Evolutionary conservation across 345 rosid genomes (phyloP).

Genomic region (Brassica juncea): DNA sequence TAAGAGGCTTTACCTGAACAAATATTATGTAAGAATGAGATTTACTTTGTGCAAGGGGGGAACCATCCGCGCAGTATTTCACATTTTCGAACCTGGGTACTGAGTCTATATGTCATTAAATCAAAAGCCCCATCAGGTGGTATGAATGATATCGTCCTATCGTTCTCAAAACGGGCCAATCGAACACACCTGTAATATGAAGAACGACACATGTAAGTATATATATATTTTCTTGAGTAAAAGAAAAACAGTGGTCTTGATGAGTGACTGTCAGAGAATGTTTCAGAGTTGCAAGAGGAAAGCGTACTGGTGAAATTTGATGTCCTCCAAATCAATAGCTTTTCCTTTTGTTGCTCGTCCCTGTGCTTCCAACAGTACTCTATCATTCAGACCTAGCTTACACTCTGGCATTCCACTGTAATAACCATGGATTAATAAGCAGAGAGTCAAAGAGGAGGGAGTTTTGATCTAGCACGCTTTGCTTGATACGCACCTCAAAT

Average conservation of each 20-base stretch:
- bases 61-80: background rate
- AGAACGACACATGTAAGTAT: background rate
- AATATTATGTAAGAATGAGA: background rate
- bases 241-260: background rate
- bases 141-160: constrained; percentile 73
- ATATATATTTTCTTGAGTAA: background rate
- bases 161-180: constrained; percentile 76
- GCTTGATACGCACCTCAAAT: constrained; percentile 60
- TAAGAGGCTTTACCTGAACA: constrained; percentile 66
- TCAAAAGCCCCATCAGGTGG: constrained; percentile 84
- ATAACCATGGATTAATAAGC: constrained; percentile 1
- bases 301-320: constrained; percentile 80
- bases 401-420: constrained; percentile 87
- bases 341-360: constrained; percentile 76
- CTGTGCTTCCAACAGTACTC: constrained; percentile 77
- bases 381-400: constrained; percentile 80
- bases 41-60: background rate
- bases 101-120: constrained; percentile 77
- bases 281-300: constrained; percentile 6
- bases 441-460: constrained; percentile 19
- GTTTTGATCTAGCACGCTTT: background rate
- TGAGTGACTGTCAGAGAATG: background rate
- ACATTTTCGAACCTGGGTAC: constrained; percentile 58
- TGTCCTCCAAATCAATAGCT: constrained; percentile 83
- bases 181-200: constrained; percentile 65